Percentiles rank a stretch among this genome's conserved stretches.
These are phyloP conservation scores for Colletotrichum limetticola DNA, from an alignment of 2,329 filamentous ascomycete genomes.

Conservation along the genomic window DNA sequence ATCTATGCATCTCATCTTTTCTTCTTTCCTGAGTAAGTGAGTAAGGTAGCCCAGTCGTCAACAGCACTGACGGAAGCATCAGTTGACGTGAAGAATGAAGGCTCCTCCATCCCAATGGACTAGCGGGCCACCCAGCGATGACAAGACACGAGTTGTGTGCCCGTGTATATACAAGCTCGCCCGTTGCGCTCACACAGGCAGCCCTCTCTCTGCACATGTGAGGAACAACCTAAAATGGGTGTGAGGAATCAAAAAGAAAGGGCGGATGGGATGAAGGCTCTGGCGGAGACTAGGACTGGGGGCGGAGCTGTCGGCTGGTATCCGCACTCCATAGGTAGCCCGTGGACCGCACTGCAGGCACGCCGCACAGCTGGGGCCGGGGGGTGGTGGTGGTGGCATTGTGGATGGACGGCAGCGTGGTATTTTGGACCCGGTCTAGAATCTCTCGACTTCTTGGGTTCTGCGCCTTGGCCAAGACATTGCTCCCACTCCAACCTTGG, in stretches of 20 bases:
- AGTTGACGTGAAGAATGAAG: not conserved
- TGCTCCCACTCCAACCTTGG: not conserved
- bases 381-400: not conserved
- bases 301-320: not conserved
- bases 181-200: too few species aligned
- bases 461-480: not conserved
- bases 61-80: constrained; percentile 3
- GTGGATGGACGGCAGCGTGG: not conserved
- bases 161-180: not conserved
- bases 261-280: not conserved
- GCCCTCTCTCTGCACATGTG: too few species aligned
- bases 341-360: not conserved
- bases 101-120: not conserved
- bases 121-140: not conserved
- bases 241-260: not conserved
- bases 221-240: not conserved
- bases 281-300: constrained; percentile 1
- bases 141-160: not conserved
- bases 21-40: not conserved
- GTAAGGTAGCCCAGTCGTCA: not conserved
- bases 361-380: not conserved
- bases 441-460: constrained; percentile 9
- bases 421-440: constrained; percentile 30
- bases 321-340: not conserved
- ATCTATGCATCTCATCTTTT: too few species aligned